Evolutionary conservation across 805 yeast species (phyloP).

Genomic region (Candida succiphila): DNA sequence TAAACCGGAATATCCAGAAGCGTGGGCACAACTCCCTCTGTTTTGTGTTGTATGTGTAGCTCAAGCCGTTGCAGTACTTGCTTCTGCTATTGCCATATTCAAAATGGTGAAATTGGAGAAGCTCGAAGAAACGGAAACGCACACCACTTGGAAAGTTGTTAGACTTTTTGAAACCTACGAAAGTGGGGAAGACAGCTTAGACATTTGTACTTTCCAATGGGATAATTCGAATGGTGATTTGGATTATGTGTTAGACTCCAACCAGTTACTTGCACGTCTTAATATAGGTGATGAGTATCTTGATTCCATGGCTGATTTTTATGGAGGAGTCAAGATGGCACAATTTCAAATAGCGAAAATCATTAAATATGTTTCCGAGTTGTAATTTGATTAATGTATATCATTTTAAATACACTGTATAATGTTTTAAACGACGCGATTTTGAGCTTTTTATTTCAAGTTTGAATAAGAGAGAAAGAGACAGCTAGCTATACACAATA

Average conservation of each 20-base stretch:
- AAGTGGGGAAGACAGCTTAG: too few relatives aligned
- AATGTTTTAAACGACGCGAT: too few relatives aligned
- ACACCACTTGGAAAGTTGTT: background rate
- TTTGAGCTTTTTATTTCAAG: too few relatives aligned
- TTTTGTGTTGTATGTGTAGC: constrained; percentile 19
- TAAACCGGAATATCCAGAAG: constrained; percentile 22
- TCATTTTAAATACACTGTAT: too few relatives aligned
- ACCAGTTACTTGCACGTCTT: background rate
- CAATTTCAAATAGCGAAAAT: constrained; percentile 11
- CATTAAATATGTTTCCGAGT: constrained; percentile 6
- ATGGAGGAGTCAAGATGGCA: constrained; percentile 11
- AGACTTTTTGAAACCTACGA: background rate
- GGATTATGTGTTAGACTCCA: background rate
- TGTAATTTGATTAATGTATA: too few relatives aligned
- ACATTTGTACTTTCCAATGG: too few relatives aligned
- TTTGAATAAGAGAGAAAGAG: too few relatives aligned
- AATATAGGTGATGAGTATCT: constrained; percentile 7
- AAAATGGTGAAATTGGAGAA: constrained; percentile 9
- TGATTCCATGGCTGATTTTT: constrained; percentile 10
- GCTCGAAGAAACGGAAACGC: background rate
- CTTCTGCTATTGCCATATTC: constrained; percentile 19
- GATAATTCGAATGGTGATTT: background rate
- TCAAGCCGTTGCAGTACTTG: constrained; percentile 21
- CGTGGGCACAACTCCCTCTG: constrained; percentile 30
- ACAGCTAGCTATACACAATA: too few relatives aligned